phyloP scores from a whole-genome alignment of 768 basidiomycete genomes.

The Rhodocollybia butyracea region DNA sequence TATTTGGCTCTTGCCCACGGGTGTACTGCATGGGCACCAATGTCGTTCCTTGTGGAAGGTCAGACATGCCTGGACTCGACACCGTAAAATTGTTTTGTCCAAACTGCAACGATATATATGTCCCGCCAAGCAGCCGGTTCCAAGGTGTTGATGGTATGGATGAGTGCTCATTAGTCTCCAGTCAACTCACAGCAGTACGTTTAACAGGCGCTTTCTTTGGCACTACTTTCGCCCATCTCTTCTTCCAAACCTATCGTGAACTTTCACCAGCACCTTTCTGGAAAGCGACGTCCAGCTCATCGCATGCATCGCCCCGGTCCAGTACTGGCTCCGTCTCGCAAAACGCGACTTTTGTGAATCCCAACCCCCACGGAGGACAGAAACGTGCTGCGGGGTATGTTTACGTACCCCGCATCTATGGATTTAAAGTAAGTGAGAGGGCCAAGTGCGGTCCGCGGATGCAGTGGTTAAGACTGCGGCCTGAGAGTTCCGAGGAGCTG shows the following conservation, averaged over 20 bases:
- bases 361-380: slow-evolving; percentile 86
- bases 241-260: slow-evolving; percentile 97
- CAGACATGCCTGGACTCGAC: slow-evolving; percentile 93
- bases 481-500: slow-evolving; percentile 74
- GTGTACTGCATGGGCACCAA: slow-evolving; percentile 89
- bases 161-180: not conserved
- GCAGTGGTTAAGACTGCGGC: slow-evolving; percentile 92
- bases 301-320: slow-evolving; percentile 53
- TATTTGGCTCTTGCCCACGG: slow-evolving; percentile 93
- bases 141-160: slow-evolving; percentile 90
- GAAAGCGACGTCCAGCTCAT: slow-evolving; percentile 61
- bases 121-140: slow-evolving; percentile 92
- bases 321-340: slow-evolving; percentile 45
- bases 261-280: slow-evolving; percentile 93
- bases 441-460: slow-evolving; percentile 95
- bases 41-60: slow-evolving; percentile 92
- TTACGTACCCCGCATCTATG: slow-evolving; percentile 92
- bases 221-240: slow-evolving; percentile 96
- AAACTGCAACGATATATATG: slow-evolving; percentile 96
- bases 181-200: not conserved
- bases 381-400: slow-evolving; percentile 84
- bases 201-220: slow-evolving; percentile 93
- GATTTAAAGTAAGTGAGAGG: slow-evolving; percentile 94
- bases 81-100: slow-evolving; percentile 98
- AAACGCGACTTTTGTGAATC: slow-evolving; percentile 68